These are phyloP conservation scores for Aspergillus transmontanensis DNA, from an alignment of 2,329 filamentous ascomycete genomes.

Conservation along the genomic window DNA sequence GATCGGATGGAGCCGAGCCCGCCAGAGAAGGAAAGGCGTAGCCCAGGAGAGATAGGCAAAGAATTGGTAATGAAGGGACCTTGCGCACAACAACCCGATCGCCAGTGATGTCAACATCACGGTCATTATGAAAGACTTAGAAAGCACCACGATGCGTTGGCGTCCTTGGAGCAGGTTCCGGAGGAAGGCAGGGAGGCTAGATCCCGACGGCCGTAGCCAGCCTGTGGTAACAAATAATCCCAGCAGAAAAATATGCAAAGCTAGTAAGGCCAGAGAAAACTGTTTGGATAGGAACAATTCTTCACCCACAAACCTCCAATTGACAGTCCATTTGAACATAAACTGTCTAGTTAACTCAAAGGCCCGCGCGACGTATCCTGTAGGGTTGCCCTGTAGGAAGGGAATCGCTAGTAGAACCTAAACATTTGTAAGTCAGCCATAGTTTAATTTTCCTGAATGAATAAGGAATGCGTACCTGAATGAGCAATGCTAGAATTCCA, in stretches of 20 bases:
- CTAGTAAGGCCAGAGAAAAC: slow-evolving; percentile 70
- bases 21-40: slow-evolving; percentile 85
- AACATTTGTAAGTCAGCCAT: slow-evolving; percentile 8
- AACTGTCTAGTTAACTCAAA: slow-evolving; percentile 93
- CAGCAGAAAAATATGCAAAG: slow-evolving; percentile 67
- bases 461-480: slow-evolving; percentile 63
- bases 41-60: slow-evolving; percentile 90
- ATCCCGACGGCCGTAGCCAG: slow-evolving; percentile 72
- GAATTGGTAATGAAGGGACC: slow-evolving; percentile 93
- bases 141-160: slow-evolving; percentile 61
- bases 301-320: slow-evolving; percentile 95
- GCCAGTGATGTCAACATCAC: slow-evolving; percentile 74
- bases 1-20: slow-evolving; percentile 67
- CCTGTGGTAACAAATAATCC: slow-evolving; percentile 64
- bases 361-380: slow-evolving; percentile 75
- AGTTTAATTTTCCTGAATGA: not conserved
- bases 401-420: slow-evolving; percentile 62
- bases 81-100: slow-evolving; percentile 81
- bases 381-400: slow-evolving; percentile 65
- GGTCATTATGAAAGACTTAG: slow-evolving; percentile 73
- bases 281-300: slow-evolving; percentile 70
- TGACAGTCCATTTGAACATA: slow-evolving; percentile 97
- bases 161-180: slow-evolving; percentile 55
- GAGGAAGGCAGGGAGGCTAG: slow-evolving; percentile 59
- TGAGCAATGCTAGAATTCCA: slow-evolving; percentile 70